These are phyloP conservation scores for Pyrrhoderma noxium DNA, from an alignment of 1,284 basidiomycete species.

Conservation along the genomic window DNA sequence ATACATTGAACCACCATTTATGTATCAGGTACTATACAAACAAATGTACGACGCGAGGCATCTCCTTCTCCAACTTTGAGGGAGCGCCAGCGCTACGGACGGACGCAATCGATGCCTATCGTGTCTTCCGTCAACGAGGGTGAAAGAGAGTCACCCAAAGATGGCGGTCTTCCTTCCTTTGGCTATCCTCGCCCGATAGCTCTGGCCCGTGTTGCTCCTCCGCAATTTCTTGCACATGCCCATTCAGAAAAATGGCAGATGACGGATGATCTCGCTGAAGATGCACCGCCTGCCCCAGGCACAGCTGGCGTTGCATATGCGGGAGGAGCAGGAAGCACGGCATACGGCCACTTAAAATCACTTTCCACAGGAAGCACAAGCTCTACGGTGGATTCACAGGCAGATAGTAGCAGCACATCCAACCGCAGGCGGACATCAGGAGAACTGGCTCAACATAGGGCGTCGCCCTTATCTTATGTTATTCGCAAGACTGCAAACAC, in stretches of 20 bases:
- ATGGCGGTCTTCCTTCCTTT: background rate
- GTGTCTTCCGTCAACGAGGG: constrained; percentile 35
- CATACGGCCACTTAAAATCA: constrained; percentile 13
- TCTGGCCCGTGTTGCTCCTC: constrained; percentile 43
- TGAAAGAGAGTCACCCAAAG: background rate
- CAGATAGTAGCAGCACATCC: background rate
- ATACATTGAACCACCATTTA: background rate
- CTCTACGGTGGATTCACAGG: background rate
- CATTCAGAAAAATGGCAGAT: constrained; percentile 54
- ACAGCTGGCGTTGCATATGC: constrained; percentile 45
- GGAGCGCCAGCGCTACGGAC: constrained; percentile 49
- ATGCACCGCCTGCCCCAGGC: constrained; percentile 34
- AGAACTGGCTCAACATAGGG: constrained; percentile 24
- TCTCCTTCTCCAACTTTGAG: constrained; percentile 61
- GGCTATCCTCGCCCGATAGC: constrained; percentile 25
- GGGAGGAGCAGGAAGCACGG: constrained; percentile 36
- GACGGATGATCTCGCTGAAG: constrained; percentile 60
- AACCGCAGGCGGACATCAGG: constrained; percentile 19
- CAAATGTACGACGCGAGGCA: constrained; percentile 39
- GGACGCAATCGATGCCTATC: constrained; percentile 54
- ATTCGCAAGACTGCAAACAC: constrained; percentile 37
- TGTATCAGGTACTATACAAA: constrained; percentile 5
- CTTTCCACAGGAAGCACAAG: background rate
- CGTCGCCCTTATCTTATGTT: constrained; percentile 28
- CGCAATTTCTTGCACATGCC: constrained; percentile 46